Base-by-base conservation (phyloP, 306 rosid genomes). In the Boehmeria nivea region DNA sequence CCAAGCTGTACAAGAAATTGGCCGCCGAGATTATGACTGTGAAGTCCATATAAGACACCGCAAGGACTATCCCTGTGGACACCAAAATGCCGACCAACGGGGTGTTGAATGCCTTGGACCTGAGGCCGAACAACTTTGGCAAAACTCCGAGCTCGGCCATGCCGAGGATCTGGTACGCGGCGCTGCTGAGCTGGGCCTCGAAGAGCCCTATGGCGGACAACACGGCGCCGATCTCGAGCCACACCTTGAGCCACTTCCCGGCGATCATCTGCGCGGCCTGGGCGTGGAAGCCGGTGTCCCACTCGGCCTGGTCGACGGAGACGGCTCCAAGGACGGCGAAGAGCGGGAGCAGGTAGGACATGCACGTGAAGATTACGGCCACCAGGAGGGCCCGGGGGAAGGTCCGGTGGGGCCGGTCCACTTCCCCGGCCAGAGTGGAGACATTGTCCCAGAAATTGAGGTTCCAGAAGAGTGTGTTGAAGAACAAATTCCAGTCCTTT, bases 1-100 rank as follows among this genome's bases (percentile, higher is more conserved):
- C 75, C 64, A 70, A 48, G 43, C 75, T 63, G 19, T 70, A 70
- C 69, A 70, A 50, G 69, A 70, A 70, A 50, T 70, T 70, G n/a
- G 70, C 65, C 20, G 75, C 58, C 3, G 75, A 57, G 13, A 70
- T 55, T n/a, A 63, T 63, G 14, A 38, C 69, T 1, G 59, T 49
- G 27, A 70, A 70, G n/a, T 63, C 24, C 53, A 70, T 40, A 38
- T 33, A 70, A 3, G 75, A 63, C 38, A 49, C 57, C 16, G 42
- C 64, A n/a, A 70, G 64, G 17, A 44, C 38, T 17, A 70, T 57
- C 27, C 12, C 3, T 1, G 69, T 49, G 10, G 75, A 70, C 6
- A 63, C 5, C 58, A 63, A 6, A 44, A 70, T 70, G 12, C 75
- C 75, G 7, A 62, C 43, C 45, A 67, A 43, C 1, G 75, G 75